phyloP scores from a whole-genome alignment of 441 rosid species.

The Hura crepitans region DNA sequence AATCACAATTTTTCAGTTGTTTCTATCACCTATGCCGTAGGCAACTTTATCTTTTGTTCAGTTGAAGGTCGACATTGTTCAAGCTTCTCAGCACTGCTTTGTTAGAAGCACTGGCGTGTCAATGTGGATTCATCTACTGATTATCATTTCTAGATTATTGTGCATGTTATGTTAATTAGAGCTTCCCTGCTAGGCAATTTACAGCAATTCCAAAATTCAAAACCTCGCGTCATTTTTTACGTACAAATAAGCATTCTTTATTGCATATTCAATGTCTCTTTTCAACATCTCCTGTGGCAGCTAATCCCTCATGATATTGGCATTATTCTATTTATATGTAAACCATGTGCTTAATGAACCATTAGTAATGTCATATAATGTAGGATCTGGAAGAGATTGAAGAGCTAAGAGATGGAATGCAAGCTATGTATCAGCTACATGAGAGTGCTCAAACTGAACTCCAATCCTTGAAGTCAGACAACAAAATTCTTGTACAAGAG shows the following conservation, averaged over 20 bases:
- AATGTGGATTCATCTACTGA: not conserved
- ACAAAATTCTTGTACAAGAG: conserved; percentile 47
- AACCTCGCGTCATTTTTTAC: not conserved
- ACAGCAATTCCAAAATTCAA: not conserved
- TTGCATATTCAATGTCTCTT: not conserved
- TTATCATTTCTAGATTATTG: not conserved
- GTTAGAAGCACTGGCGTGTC: not conserved
- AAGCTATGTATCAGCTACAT: conserved; percentile 48
- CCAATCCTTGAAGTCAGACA: conserved; percentile 55
- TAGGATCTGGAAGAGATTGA: conserved; percentile 55
- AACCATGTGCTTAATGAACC: not conserved
- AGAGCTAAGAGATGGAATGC: conserved; percentile 44
- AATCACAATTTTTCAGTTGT: not conserved
- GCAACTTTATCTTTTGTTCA: not conserved
- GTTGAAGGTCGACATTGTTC: not conserved
- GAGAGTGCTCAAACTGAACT: conserved; percentile 51
- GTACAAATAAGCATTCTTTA: not conserved
- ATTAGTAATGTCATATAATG: conserved; percentile 20
- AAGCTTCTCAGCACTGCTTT: not conserved
- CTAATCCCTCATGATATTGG: not conserved
- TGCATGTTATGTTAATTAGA: not conserved
- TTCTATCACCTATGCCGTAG: not conserved
- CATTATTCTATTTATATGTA: not conserved
- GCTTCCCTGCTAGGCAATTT: not conserved
- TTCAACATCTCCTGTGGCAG: not conserved